Evolutionary conservation across 768 basidiomycete species (phyloP).

Genomic region (Lentinula edodes): DNA sequence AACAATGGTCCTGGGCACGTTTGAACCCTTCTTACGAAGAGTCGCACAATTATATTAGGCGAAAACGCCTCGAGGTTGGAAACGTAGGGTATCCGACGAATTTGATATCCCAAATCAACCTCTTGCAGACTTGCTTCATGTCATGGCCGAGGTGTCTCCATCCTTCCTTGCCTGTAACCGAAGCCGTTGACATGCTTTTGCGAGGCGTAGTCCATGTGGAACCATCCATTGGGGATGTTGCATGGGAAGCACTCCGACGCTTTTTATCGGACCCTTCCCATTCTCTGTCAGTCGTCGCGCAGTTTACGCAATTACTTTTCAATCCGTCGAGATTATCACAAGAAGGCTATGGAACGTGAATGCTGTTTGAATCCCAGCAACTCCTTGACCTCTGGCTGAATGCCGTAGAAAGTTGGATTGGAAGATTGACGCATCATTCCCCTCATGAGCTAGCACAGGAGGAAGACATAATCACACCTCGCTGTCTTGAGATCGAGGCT

Average conservation of each 20-base stretch:
- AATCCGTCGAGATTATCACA: constrained; percentile 56
- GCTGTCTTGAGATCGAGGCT: constrained; percentile 60
- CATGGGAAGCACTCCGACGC: constrained; percentile 62
- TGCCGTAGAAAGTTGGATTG: constrained; percentile 67
- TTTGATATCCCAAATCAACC: constrained; percentile 55
- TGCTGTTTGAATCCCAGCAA: constrained; percentile 62
- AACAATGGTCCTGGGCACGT: constrained; percentile 69
- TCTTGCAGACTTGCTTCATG: constrained; percentile 74
- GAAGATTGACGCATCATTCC: constrained; percentile 36
- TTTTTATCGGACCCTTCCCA: constrained; percentile 59
- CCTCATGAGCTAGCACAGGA: constrained; percentile 36
- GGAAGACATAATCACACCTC: constrained; percentile 33
- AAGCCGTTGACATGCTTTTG: constrained; percentile 74
- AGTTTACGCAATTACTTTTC: constrained; percentile 71
- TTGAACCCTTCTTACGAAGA: constrained; percentile 63
- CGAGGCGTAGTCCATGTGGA: constrained; percentile 85
- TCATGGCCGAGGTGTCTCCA: constrained; percentile 82
- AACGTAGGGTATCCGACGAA: constrained; percentile 62
- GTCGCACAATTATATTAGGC: constrained; percentile 57
- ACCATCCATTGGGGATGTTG: constrained; percentile 63
- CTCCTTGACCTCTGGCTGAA: constrained; percentile 70
- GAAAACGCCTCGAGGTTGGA: constrained; percentile 60
- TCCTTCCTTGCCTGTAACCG: constrained; percentile 43
- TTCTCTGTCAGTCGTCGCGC: constrained; percentile 52
- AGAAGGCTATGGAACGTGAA: constrained; percentile 54